phyloP scores from a whole-genome alignment of 2,329 filamentous ascomycete species.

The Aspergillus puulaauensis region DNA sequence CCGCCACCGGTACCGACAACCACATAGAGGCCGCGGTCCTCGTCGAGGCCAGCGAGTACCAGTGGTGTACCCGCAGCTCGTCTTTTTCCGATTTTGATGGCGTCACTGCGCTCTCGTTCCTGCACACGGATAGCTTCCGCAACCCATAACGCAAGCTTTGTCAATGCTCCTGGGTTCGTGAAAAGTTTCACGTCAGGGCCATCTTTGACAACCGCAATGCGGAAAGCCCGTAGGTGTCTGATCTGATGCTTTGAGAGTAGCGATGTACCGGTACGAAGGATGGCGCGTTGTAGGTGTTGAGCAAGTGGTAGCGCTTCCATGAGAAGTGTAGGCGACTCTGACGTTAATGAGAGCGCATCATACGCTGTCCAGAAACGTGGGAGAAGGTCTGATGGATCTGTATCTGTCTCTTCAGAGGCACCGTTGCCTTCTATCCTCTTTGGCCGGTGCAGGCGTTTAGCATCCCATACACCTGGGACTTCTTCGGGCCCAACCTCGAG shows the following conservation, averaged over 20 bases:
- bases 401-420: conserved; percentile 15
- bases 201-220: conserved; percentile 94
- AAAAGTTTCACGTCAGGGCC: conserved; percentile 90
- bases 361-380: conserved; percentile 60
- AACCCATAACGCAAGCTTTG: conserved; percentile 91
- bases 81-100: conserved; percentile 49
- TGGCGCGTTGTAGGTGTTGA: conserved; percentile 86
- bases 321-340: conserved; percentile 50
- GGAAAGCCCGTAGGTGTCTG: conserved; percentile 85
- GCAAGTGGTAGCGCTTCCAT: conserved; percentile 79
- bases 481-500: conserved; percentile 73
- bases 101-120: conserved; percentile 77
- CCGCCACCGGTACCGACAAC: conserved; percentile 92
- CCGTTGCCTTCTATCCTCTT: conserved; percentile 17
- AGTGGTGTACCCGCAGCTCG: conserved; percentile 68
- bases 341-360: conserved; percentile 53
- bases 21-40: conserved; percentile 81
- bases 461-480: conserved; percentile 33
- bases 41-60: conserved; percentile 86
- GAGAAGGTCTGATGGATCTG: conserved; percentile 34
- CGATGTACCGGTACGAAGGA: conserved; percentile 86
- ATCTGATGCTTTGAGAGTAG: conserved; percentile 94
- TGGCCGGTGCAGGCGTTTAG: conserved; percentile 26
- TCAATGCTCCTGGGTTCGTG: conserved; percentile 86
- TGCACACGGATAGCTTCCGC: conserved; percentile 88